These are phyloP conservation scores for Fusarium hainanense DNA, from an alignment of 2,329 filamentous ascomycete genomes.

Conservation along the genomic window DNA sequence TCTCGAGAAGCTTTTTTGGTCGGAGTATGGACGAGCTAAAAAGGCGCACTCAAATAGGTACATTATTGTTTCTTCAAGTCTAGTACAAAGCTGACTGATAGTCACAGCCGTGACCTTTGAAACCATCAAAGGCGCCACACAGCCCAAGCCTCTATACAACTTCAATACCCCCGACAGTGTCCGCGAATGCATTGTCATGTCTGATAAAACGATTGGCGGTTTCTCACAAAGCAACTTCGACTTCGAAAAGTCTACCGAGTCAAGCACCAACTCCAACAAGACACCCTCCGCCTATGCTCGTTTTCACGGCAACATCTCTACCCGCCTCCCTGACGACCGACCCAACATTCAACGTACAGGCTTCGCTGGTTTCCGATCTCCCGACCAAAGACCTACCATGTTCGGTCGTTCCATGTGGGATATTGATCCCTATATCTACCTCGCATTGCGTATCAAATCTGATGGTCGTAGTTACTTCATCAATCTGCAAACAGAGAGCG, in stretches of 20 bases:
- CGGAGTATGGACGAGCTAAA: conserved; percentile 71
- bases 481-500: conserved; percentile 93
- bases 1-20: conserved; percentile 65
- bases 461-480: conserved; percentile 94
- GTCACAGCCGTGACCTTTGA: conserved; percentile 74
- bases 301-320: conserved; percentile 91
- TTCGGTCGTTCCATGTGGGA: conserved; percentile 91
- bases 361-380: conserved; percentile 90
- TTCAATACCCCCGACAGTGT: conserved; percentile 66
- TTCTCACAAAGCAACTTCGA: conserved; percentile 81
- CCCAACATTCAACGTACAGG: conserved; percentile 83
- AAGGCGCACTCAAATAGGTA: conserved; percentile 67
- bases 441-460: conserved; percentile 88
- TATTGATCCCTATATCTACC: conserved; percentile 87
- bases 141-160: conserved; percentile 71
- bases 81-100: conserved; percentile 7
- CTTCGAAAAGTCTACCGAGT: conserved; percentile 53
- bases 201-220: conserved; percentile 86
- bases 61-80: fast-evolving
- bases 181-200: conserved; percentile 78
- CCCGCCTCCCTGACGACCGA: conserved; percentile 78
- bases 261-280: neutral
- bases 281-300: conserved; percentile 67
- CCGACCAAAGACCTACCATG: conserved; percentile 79
- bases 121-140: conserved; percentile 71